Percentiles rank a stretch among this genome's conserved stretches.
phyloP scores from a whole-genome alignment of 1,139 yeast species.

The Candida sojae region DNA sequence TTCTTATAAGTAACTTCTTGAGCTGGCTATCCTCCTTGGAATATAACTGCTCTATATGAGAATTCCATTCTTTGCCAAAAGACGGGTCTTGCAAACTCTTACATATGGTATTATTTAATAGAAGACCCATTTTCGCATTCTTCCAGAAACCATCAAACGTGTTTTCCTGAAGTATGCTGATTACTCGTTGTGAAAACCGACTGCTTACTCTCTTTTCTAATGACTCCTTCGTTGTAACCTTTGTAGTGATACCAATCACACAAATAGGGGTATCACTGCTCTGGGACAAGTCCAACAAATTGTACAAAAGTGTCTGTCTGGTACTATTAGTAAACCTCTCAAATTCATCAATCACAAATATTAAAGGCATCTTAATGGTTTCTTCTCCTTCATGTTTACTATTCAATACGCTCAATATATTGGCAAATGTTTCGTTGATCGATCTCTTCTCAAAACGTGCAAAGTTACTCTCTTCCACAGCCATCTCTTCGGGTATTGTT shows the following conservation, averaged over 20 bases:
- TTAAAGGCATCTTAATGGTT: constrained; percentile 49
- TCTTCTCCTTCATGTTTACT: constrained; percentile 17
- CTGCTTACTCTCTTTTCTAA: constrained; percentile 91
- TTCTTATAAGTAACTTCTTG: constrained; percentile 32
- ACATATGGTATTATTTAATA: constrained; percentile 21
- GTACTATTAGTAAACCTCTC: constrained; percentile 73
- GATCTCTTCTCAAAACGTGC: constrained; percentile 46
- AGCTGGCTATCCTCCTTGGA: constrained; percentile 7
- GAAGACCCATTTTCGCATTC: constrained; percentile 29
- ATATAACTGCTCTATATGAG: constrained; percentile 31
- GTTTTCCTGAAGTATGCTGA: constrained; percentile 56
- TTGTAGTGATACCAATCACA: constrained; percentile 78
- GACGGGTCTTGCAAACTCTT: constrained; percentile 17
- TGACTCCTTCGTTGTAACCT: constrained; percentile 72
- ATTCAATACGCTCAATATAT: constrained; percentile 36
- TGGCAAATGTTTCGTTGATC: constrained; percentile 41
- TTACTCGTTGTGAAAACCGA: constrained; percentile 79
- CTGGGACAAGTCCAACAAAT: constrained; percentile 82
- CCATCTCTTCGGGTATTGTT: constrained; percentile 5
- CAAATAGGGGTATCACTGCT: constrained; percentile 76
- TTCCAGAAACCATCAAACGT: constrained; percentile 46
- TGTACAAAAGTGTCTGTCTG: constrained; percentile 83
- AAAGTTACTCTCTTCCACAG: constrained; percentile 23
- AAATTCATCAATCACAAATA: constrained; percentile 82
- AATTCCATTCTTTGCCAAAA: constrained; percentile 54